phyloP scores from a whole-genome alignment of 805 yeast genomes.

The Wickerhamomyces canadensis region DNA sequence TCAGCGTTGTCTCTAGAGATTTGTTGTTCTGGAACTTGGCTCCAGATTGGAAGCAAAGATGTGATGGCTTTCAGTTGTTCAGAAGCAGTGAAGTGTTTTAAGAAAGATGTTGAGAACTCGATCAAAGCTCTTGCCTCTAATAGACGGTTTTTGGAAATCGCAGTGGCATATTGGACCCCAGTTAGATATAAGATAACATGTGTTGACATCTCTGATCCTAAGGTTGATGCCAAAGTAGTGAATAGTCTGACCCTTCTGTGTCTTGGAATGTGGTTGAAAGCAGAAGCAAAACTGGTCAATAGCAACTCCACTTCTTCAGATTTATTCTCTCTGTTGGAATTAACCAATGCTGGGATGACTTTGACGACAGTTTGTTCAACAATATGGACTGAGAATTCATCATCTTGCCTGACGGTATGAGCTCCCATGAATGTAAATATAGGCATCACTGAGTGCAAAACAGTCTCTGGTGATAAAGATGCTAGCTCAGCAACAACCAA shows the following conservation, averaged over 20 bases:
- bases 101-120: constrained; percentile 68
- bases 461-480: constrained; percentile 81
- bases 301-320: constrained; percentile 75
- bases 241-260: constrained; percentile 89
- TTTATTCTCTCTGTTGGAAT: constrained; percentile 35
- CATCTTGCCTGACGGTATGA: constrained; percentile 93
- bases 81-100: constrained; percentile 58
- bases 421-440: constrained; percentile 99
- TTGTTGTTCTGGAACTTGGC: constrained; percentile 31
- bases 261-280: constrained; percentile 92
- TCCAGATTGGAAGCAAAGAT: constrained; percentile 48
- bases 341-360: constrained; percentile 86
- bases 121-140: constrained; percentile 63
- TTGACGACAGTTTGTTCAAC: constrained; percentile 86
- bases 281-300: constrained; percentile 85
- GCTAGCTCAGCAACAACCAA: constrained; percentile 87
- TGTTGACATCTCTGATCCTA: constrained; percentile 62
- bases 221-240: constrained; percentile 67
- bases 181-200: constrained; percentile 71
- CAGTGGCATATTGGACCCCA: constrained; percentile 68
- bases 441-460: constrained; percentile 97
- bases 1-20: constrained; percentile 10
- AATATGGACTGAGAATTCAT: constrained; percentile 87
- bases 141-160: constrained; percentile 47
- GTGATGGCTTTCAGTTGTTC: constrained; percentile 59